phyloP scores from a whole-genome alignment of 345 rosid species.

The Brassica juncea region DNA sequence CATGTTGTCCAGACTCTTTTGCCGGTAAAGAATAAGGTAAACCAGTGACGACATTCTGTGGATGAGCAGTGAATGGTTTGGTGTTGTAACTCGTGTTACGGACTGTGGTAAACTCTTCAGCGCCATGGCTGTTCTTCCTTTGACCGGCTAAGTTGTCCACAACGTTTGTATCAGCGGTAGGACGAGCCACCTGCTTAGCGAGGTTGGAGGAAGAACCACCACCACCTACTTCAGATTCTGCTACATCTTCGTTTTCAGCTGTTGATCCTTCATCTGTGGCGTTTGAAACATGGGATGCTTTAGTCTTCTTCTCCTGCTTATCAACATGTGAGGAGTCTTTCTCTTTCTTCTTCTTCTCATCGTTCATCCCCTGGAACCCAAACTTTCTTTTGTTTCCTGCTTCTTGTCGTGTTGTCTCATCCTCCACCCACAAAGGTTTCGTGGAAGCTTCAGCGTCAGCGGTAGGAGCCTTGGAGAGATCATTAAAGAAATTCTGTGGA shows the following conservation, averaged over 20 bases:
- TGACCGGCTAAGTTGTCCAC: slow-evolving; percentile 39
- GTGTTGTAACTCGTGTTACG: slow-evolving; percentile 55
- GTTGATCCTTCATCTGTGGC: slow-evolving; percentile 86
- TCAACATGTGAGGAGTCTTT: slow-evolving; percentile 51
- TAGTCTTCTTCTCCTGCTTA: slow-evolving; percentile 55
- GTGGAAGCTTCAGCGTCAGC: slow-evolving; percentile 57
- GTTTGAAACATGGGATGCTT: slow-evolving; percentile 67
- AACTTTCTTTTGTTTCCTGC: slow-evolving; percentile 65
- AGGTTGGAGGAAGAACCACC: slow-evolving; percentile 79
- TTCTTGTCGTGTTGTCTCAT: slow-evolving; percentile 55
- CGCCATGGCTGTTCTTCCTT: slow-evolving; percentile 43
- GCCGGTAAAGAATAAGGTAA: slow-evolving; percentile 41
- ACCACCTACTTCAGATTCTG: slow-evolving; percentile 83
- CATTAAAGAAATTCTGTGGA: slow-evolving; percentile 79
- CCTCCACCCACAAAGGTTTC: slow-evolving; percentile 70
- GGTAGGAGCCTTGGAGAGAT: slow-evolving; percentile 59
- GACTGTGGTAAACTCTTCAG: slow-evolving; percentile 59
- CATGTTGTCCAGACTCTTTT: slow-evolving; percentile 53
- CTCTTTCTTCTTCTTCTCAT: slow-evolving; percentile 55
- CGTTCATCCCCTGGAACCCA: slow-evolving; percentile 56
- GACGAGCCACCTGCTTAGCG: slow-evolving; percentile 56
- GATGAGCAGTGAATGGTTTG: slow-evolving; percentile 57
- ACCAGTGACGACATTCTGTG: slow-evolving; percentile 45
- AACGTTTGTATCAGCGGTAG: slow-evolving; percentile 48
- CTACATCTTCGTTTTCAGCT: slow-evolving; percentile 94